Percentiles rank a stretch among this genome's conserved stretches.
Conservation (phyloP, 2,329 filamentous ascomycete genomes). For the Cordyceps tenuipes region DNA sequence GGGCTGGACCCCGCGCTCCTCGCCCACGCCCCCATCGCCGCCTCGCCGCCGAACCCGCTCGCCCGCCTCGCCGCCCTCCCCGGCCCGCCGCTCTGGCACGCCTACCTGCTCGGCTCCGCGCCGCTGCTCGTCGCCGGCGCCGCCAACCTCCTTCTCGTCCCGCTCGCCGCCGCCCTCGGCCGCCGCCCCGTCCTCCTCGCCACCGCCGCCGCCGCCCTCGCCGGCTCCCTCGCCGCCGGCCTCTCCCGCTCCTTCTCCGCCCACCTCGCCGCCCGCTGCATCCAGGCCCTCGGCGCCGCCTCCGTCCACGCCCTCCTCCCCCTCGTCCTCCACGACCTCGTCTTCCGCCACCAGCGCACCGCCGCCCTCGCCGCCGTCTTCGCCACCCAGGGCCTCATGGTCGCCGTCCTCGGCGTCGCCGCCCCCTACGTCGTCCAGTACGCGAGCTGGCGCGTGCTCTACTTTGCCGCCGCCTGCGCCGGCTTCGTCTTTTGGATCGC, state of each 20-base stretch:
- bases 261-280: slow-evolving; percentile 25
- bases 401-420: slow-evolving; percentile 22
- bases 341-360: slow-evolving; percentile 31
- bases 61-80: slow-evolving; percentile 22
- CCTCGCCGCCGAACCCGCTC: slow-evolving; percentile 20
- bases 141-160: slow-evolving; percentile 29
- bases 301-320: slow-evolving; percentile 29
- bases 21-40: slow-evolving; percentile 19
- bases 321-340: slow-evolving; percentile 30
- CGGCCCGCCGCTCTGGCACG: slow-evolving; percentile 22
- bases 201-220: slow-evolving; percentile 25
- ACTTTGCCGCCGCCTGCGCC: slow-evolving; percentile 24
- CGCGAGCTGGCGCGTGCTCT: slow-evolving; percentile 27
- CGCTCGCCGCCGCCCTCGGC: slow-evolving; percentile 28
- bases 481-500: slow-evolving; percentile 26
- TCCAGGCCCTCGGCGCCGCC: slow-evolving; percentile 29
- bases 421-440: slow-evolving; percentile 23
- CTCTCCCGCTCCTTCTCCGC: slow-evolving; percentile 21
- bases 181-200: slow-evolving; percentile 28
- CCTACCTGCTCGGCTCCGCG: slow-evolving; percentile 25
- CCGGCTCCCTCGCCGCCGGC: slow-evolving; percentile 29
- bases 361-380: slow-evolving; percentile 24
- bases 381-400: slow-evolving; percentile 22
- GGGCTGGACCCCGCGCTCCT: slow-evolving; percentile 25
- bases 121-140: slow-evolving; percentile 29